Evolutionary conservation across 1,139 yeast species (phyloP).

Genomic region (Geotrichum restrictum): DNA sequence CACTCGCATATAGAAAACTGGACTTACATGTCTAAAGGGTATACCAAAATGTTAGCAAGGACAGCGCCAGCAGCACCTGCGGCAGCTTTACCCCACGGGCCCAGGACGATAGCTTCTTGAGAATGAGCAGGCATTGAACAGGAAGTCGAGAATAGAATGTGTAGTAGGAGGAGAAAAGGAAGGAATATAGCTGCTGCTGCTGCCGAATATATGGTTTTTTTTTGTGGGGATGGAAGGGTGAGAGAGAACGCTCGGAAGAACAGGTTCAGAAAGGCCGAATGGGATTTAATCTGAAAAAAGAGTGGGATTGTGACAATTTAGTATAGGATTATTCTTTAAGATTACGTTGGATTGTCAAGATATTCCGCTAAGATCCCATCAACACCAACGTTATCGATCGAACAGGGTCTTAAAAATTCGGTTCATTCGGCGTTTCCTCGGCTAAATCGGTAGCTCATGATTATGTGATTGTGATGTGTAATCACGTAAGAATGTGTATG

Average conservation of each 20-base stretch:
- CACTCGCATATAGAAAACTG: neutral
- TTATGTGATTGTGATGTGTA: no score
- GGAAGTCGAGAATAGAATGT: neutral
- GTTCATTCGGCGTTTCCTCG: no score
- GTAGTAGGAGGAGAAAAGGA: neutral
- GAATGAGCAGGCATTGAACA: slow-evolving; percentile 27
- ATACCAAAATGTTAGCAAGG: slow-evolving; percentile 76
- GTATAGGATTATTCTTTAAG: no score
- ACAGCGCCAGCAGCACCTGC: slow-evolving; percentile 85
- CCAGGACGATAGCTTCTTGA: slow-evolving; percentile 30
- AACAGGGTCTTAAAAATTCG: no score
- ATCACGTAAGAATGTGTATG: no score
- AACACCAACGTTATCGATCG: no score
- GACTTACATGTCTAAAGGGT: slow-evolving; percentile 70
- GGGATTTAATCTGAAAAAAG: no score
- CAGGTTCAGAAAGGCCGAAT: no score
- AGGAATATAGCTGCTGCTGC: neutral
- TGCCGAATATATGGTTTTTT: neutral
- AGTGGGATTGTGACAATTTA: no score
- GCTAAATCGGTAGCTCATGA: no score
- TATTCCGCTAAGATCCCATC: no score
- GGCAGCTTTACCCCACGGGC: slow-evolving; percentile 67
- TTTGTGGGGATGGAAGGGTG: neutral
- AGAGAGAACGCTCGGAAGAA: neutral
- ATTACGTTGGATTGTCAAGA: no score